Base-by-base conservation (phyloP, 768 basidiomycete genomes). In the Tulasnella sp. region DNA sequence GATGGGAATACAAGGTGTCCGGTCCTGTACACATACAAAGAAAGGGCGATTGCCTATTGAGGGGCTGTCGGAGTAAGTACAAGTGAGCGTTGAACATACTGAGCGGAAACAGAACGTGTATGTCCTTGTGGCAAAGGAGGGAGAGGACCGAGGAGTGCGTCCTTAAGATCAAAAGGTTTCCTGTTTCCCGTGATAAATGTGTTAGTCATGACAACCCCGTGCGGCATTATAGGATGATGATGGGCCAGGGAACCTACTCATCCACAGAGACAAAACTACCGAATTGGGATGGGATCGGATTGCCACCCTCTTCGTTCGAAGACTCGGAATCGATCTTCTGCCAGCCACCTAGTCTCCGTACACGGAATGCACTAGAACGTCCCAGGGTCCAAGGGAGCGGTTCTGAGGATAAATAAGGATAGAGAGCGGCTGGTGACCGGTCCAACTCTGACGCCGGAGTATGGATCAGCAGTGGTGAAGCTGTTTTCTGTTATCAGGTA, bases 381-480 rank as follows among this genome's bases (percentile, higher is more conserved):
- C 55, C 55, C 8, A 43, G 27, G 15, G 38, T 56, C 55, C 55
- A 56, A 43, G 55, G 55, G 42, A 56, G 19, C 11, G 55, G 19
- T 47, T 43, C 27, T 7, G 55, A 56, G 19, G 41, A 11, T 8
- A 56, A 29, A 42, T 43, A 56, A 10, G 55, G 55, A 43, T 43
- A 56, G 3, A 43, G 27, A 19, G 55, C 55, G 55, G 41, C 42
- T 24, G 55, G 44, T 15, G 52, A n/a, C 11, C 19, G 3, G 24
- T 38, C 32, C 17, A 21, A 41, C 15, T 56, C 44, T 44, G 55
- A 42, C 15, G 55, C 5, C 17, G 43, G 23, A 15, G 17, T 48
- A n/a, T 19, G 26, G 5, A 21, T 10, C 2, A 45, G 42, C 11
- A n/a, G 19, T 8, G 24, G 41, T 32, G 53, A 19, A 3, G 32